Conservation (phyloP, 768 basidiomycete genomes). For the Collybia mongolica region DNA sequence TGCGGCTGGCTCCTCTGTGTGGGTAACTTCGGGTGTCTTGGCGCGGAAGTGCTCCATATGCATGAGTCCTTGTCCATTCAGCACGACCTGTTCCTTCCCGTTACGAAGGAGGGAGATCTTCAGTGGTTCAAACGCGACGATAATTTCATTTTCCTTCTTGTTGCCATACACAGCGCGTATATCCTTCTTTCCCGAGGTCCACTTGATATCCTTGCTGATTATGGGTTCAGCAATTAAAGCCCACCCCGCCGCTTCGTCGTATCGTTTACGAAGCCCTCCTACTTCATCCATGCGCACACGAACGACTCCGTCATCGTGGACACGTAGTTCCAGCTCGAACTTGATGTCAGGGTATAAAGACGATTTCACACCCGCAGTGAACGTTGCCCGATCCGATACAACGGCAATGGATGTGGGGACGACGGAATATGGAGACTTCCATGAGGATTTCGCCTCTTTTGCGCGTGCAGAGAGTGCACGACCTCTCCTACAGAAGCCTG, state of each 20-base stretch:
- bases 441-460: conserved; percentile 50
- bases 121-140: conserved; percentile 75
- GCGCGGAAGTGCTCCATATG: conserved; percentile 98
- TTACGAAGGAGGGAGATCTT: conserved; percentile 68
- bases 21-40: conserved; percentile 45
- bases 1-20: conserved; percentile 39
- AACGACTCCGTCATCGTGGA: conserved; percentile 87
- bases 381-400: conserved; percentile 51
- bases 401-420: conserved; percentile 54
- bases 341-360: conserved; percentile 81
- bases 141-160: conserved; percentile 61
- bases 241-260: conserved; percentile 92
- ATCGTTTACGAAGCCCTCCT: conserved; percentile 73
- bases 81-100: conserved; percentile 80
- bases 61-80: conserved; percentile 87
- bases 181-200: conserved; percentile 65
- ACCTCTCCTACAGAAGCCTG: conserved; percentile 89
- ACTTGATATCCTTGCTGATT: conserved; percentile 57
- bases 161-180: conserved; percentile 64
- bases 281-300: conserved; percentile 94
- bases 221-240: conserved; percentile 74
- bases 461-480: conserved; percentile 81
- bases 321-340: conserved; percentile 78
- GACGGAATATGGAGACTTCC: conserved; percentile 88
- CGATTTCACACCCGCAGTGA: conserved; percentile 77